Evolutionary conservation across 306 rosid species (phyloP).

Genomic region (cucumber (Cucumis sativus)): Cucumber_9930_V3 NC_026655.2:19886501-19887000

Average conservation of each 20-base stretch:
- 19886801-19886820: background rate
- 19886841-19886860: too few species aligned
- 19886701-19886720: slow-evolving; percentile 90
- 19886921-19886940: background rate
- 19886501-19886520: too few species aligned
- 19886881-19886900: background rate
- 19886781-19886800: slow-evolving; percentile 80
- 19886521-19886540: too few species aligned
- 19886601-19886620: too few species aligned
- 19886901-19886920: background rate
- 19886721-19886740: slow-evolving; percentile 86
- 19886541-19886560: too few species aligned
- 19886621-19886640: background rate
- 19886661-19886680: background rate
- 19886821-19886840: background rate
- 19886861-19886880: background rate
- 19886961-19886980: slow-evolving; percentile 62
- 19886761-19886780: slow-evolving; percentile 94
- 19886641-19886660: background rate
- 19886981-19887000: slow-evolving; percentile 66
- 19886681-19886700: slow-evolving; percentile 55
- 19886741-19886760: slow-evolving; percentile 97
- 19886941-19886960: slow-evolving; percentile 40
- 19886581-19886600: too few species aligned
- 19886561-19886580: too few species aligned